Conservation (phyloP, 441 rosid species). For the Erodium texanum region DNA sequence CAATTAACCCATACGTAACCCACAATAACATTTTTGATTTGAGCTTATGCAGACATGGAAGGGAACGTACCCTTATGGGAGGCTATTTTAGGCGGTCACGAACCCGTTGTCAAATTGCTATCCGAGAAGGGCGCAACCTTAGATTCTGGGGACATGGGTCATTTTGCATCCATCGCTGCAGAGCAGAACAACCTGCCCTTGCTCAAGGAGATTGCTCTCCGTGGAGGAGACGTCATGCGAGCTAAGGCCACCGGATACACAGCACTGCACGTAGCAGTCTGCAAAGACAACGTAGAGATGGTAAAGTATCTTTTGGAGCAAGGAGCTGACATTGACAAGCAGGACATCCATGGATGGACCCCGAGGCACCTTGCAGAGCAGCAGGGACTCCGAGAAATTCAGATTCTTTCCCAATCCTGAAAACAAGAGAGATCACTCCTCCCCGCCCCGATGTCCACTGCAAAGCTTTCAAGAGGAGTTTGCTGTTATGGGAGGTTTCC, state of each 20-base stretch:
- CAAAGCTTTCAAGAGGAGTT: neutral
- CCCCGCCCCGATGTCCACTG: constrained; percentile 19
- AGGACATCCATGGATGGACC: constrained; percentile 70
- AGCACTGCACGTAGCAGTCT: constrained; percentile 67
- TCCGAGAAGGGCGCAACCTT: constrained; percentile 57
- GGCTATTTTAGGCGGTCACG: constrained; percentile 60
- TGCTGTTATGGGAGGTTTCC: neutral
- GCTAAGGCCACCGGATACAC: constrained; percentile 41
- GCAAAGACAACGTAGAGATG: constrained; percentile 60
- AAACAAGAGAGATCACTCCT: constrained; percentile 11
- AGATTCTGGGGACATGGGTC: constrained; percentile 43
- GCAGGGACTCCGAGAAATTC: constrained; percentile 22
- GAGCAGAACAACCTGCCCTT: constrained; percentile 53
- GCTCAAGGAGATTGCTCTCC: constrained; percentile 43
- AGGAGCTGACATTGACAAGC: constrained; percentile 65
- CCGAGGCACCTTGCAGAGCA: constrained; percentile 69
- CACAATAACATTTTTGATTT: constrained; percentile 36
- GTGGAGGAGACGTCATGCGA: constrained; percentile 57
- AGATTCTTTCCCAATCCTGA: constrained; percentile 10
- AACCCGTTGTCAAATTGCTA: constrained; percentile 41
- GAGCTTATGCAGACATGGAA: constrained; percentile 52
- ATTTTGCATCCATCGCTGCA: constrained; percentile 45
- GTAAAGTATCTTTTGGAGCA: constrained; percentile 61
- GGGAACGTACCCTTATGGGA: constrained; percentile 86
- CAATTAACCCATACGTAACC: constrained; percentile 23